Base-by-base conservation (phyloP, 306 rosid species). In the Corylus avellana region DNA sequence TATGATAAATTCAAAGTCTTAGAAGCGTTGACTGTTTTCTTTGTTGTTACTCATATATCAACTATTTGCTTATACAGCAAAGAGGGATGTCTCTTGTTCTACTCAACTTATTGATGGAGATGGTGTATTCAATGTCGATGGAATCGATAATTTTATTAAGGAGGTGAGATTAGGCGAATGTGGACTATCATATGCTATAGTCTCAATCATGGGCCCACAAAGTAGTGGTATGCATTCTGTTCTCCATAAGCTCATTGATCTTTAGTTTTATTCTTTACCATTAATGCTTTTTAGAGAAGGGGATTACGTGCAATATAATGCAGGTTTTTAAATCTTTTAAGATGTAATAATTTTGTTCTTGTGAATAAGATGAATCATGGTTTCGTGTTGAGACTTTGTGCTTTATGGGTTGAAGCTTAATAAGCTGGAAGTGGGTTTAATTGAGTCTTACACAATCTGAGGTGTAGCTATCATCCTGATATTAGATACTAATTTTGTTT, bases 181-280 rank as follows among this genome's bases (percentile, higher is more conserved):
- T 63, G 99, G 99, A 72, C 99, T 96, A 80, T 96, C 98, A 0
- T 96, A 96, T 76, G 98, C 99, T 2, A 84, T 96, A 20, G 98
- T 91, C 86, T 93, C 99, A 73, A 93, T 96, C 29, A 93, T 96
- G 99, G 99, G 99, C 25, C 99, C 99, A 37, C 99, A 96, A 81
- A 96, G 99, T 86, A 96, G 99, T 85, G 99, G 99, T 96, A 90
- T 61, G 87, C 71, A 80, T 82, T 75, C 85, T 83, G 78, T 75
- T 70, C 49, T 68, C 61, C 74, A 20, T 17, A 74, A 59, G 70
- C 27, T 81, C 27, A 27, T 64, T 66, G 25, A 51, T 68, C 35
- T 50, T 53, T 42, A 47, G 55, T 66, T 75, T 75, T 46, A 59
- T 64, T 49, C 13, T 74, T 58, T 0, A 13, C 50, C 54, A 8